A percentile compares a stretch with the other conserved stretches of the same genome.
Evolutionary conservation across 352 stramenopile genomes (phyloP).

Genomic region (Phytophthora chlamydospora): DNA sequence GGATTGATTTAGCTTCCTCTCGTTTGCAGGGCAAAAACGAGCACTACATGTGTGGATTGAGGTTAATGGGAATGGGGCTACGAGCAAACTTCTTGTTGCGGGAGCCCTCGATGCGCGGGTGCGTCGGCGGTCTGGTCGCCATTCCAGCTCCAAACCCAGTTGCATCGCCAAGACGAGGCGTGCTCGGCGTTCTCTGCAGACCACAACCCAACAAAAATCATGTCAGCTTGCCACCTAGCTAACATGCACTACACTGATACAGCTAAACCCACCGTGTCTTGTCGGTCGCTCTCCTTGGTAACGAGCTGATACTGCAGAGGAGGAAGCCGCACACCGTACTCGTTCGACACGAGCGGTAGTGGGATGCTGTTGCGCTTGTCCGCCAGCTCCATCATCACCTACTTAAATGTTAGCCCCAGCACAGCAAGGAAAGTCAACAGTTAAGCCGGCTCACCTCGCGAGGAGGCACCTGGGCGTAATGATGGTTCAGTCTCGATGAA

Average conservation of each 20-base stretch:
- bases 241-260: background rate
- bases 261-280: constrained; percentile 46
- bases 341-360: constrained; percentile 77
- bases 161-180: constrained; percentile 24
- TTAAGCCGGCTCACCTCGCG: constrained; percentile 51
- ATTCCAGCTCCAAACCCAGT: constrained; percentile 25
- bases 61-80: constrained; percentile 68
- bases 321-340: constrained; percentile 83
- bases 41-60: constrained; percentile 38
- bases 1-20: too few species aligned
- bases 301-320: constrained; percentile 73
- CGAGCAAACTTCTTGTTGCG: constrained; percentile 82
- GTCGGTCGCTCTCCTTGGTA: constrained; percentile 72
- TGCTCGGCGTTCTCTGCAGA: constrained; percentile 41
- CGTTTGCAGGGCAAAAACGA: constrained; percentile 2
- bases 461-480: constrained; percentile 75
- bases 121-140: constrained; percentile 44
- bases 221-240: background rate
- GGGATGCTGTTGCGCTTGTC: constrained; percentile 85
- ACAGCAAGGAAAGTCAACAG: constrained; percentile 9
- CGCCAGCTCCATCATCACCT: constrained; percentile 89
- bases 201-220: background rate
- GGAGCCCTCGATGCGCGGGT: constrained; percentile 57
- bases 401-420: constrained; percentile 4
- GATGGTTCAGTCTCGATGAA: constrained; percentile 76